Percentiles rank a stretch among this genome's conserved stretches.
These are phyloP conservation scores for Cordyceps cicadae DNA, from an alignment of 2,329 filamentous ascomycete species.

Conservation along the genomic window DNA sequence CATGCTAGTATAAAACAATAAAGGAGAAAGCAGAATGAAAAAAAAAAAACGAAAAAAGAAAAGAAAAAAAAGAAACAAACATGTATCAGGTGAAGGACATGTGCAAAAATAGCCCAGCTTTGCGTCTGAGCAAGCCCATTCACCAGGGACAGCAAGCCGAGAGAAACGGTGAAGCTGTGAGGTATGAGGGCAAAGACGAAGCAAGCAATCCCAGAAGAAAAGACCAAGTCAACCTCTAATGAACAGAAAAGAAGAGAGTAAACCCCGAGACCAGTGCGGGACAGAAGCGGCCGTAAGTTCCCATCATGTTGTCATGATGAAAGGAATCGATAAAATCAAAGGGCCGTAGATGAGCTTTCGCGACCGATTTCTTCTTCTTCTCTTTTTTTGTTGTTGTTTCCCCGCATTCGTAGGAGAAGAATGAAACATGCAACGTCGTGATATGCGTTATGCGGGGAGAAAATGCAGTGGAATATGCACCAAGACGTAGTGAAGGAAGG, in stretches of 20 bases:
- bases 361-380: no score
- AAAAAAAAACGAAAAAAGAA: not conserved
- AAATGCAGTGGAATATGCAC: not conserved
- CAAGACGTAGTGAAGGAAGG: not conserved
- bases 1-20: slow-evolving; percentile 19
- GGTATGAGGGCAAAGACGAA: not conserved
- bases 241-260: not conserved
- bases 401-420: not conserved
- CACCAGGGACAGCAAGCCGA: not conserved
- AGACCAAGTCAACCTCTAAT: not conserved
- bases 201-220: not conserved
- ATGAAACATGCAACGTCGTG: not conserved
- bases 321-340: slow-evolving; percentile 20
- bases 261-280: not conserved
- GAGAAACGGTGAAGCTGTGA: not conserved
- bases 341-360: not conserved
- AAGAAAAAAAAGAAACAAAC: not conserved
- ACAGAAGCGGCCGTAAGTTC: not conserved
- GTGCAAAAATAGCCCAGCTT: not conserved
- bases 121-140: not conserved
- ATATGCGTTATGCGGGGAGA: not conserved
- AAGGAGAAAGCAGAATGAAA: no score
- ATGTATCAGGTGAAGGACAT: no score
- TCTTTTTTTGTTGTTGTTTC: not conserved
- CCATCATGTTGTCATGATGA: slow-evolving; percentile 15